phyloP scores from a whole-genome alignment of 1,139 yeast genomes.

The Eremothecium sinecaudum region DNA sequence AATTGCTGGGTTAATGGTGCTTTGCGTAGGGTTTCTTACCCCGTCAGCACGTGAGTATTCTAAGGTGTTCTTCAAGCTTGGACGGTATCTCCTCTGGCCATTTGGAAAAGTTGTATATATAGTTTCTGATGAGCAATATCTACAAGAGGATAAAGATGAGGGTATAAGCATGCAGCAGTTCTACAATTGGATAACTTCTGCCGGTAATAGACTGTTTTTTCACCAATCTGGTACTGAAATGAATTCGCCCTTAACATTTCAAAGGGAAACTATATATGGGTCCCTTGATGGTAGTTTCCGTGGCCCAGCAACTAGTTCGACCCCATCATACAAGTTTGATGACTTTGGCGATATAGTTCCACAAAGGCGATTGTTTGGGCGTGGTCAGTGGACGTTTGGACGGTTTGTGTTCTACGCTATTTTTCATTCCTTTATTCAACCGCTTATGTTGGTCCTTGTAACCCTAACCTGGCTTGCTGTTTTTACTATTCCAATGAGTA shows the following conservation, averaged over 20 bases:
- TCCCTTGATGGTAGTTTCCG: background rate
- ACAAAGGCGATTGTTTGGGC: slow-evolving; percentile 64
- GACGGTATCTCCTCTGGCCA: slow-evolving; percentile 66
- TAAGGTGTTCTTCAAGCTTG: slow-evolving; percentile 50
- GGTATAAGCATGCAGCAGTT: slow-evolving; percentile 82
- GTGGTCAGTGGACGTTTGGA: slow-evolving; percentile 89
- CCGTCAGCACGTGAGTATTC: slow-evolving; percentile 48
- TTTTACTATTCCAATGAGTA: slow-evolving; percentile 90
- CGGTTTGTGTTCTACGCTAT: slow-evolving; percentile 68
- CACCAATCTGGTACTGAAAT: slow-evolving; percentile 24
- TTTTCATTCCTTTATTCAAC: slow-evolving; percentile 63
- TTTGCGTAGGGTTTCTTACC: slow-evolving; percentile 42
- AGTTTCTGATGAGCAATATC: slow-evolving; percentile 67
- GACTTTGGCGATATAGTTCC: slow-evolving; percentile 33
- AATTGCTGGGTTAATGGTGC: slow-evolving; percentile 37
- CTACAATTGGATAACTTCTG: slow-evolving; percentile 79
- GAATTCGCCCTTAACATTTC: slow-evolving; percentile 1
- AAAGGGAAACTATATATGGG: slow-evolving; percentile 1
- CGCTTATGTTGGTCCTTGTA: slow-evolving; percentile 50
- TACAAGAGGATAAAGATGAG: slow-evolving; percentile 79
- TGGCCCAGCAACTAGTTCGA: background rate
- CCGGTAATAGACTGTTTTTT: slow-evolving; percentile 35
- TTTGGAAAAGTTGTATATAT: slow-evolving; percentile 85
- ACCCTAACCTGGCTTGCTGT: slow-evolving; percentile 71
- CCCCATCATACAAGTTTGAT: slow-evolving; percentile 1